Base-by-base conservation (phyloP, 2,329 filamentous ascomycete genomes). In the Ceratocystis papillata region DNA sequence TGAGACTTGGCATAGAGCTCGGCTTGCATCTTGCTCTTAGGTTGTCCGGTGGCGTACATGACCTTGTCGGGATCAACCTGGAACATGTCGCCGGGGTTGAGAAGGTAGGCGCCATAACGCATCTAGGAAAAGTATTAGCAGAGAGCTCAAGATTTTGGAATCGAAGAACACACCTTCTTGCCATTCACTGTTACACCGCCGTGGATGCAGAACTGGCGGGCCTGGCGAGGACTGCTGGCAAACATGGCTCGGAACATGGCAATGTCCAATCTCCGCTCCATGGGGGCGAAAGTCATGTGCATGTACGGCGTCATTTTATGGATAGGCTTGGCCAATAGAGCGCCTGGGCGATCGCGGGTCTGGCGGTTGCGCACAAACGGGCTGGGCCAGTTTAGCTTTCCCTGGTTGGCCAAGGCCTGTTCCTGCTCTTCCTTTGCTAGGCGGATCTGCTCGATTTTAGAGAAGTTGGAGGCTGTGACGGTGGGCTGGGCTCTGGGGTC, bases 61-160 rank as follows among this genome's bases (percentile, higher is more conserved):
- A 99, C 94, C 71, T 87, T 85, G 48, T 96, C 90, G 45, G 89
- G 82, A 22, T 96, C 88, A 71, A 99, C 93, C 75, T 96, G 90
- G 81, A 99, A 99, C 85, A 99, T 90, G 75, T 99, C 94, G 71
- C 94, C 94, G 2, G 94, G 95, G 76, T 99, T 99, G 48, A 99
- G 83, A 70, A 91, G 86, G 76, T 99, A 99, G 65, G 90, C 88
- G 7, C 94, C 92, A 73, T 94, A 89, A 69, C 83, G 81, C 89
- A 97, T 96, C 93, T 96, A 65, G 55, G 50, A 5, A 41, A 41
- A 8, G 7, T 17, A 22, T 25, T 30, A 28, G 62, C 48, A 57
- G 44, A 22, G 17, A 61, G 44, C 2, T 48, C 6, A 4, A 65
- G 25, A 28, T n/a, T 41, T 15, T 41, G 25, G 15, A 44, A 28